These are phyloP conservation scores for Mycena haematopus DNA, from an alignment of 768 basidiomycete genomes.

Conservation along the genomic window DNA sequence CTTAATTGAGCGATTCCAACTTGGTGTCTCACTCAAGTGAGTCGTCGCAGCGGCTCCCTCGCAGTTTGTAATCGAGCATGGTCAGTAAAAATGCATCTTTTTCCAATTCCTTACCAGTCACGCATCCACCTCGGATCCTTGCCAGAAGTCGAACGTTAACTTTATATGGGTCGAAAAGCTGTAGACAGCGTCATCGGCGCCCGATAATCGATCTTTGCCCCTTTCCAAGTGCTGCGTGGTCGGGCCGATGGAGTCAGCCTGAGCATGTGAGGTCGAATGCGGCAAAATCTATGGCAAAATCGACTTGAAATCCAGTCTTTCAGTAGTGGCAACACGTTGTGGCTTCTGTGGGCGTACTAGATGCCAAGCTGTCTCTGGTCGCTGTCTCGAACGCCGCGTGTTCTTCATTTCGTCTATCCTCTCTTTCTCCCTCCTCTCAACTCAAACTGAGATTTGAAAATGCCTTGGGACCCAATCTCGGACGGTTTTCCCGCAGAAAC, in stretches of 20 bases:
- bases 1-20: too few relatives aligned
- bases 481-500: background rate
- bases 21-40: too few relatives aligned
- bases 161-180: slow-evolving; percentile 19
- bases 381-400: background rate
- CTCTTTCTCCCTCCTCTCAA: background rate
- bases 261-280: background rate
- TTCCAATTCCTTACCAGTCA: too few relatives aligned
- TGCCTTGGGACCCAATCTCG: slow-evolving; percentile 6
- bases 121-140: background rate
- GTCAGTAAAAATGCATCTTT: too few relatives aligned
- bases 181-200: background rate
- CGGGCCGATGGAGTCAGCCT: too few relatives aligned
- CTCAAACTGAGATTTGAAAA: background rate
- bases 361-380: background rate
- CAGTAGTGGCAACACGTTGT: slow-evolving; percentile 7
- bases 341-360: slow-evolving; percentile 6
- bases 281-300: background rate
- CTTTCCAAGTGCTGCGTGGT: background rate
- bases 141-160: background rate
- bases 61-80: too few relatives aligned
- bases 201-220: slow-evolving; percentile 10
- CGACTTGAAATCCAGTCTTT: slow-evolving; percentile 2
- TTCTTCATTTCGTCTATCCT: background rate
- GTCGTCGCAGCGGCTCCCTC: too few relatives aligned